These are phyloP conservation scores for Colletotrichum chlorophyti DNA, from an alignment of 2,329 filamentous ascomycete species.

Conservation along the genomic window DNA sequence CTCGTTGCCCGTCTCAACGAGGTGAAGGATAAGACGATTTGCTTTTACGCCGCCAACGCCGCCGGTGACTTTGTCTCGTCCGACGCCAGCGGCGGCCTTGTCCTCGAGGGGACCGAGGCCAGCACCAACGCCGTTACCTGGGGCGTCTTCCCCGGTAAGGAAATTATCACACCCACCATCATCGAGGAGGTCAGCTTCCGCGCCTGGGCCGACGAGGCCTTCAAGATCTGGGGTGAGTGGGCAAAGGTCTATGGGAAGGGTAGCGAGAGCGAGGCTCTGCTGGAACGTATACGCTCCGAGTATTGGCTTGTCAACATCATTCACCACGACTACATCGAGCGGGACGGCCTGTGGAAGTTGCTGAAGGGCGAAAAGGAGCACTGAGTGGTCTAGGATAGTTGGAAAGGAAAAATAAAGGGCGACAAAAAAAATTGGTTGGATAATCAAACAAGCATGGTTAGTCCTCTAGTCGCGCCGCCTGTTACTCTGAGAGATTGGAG, in stretches of 20 bases:
- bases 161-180: constrained; percentile 95
- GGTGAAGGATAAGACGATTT: constrained; percentile 68
- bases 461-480: background rate
- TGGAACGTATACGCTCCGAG: constrained; percentile 72
- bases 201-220: constrained; percentile 95
- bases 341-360: constrained; percentile 75
- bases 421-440: background rate
- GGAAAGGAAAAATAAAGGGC: background rate
- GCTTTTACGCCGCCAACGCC: constrained; percentile 87
- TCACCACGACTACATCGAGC: constrained; percentile 78
- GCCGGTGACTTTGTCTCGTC: constrained; percentile 80
- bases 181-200: constrained; percentile 94
- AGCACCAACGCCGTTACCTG: constrained; percentile 95
- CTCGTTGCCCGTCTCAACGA: constrained; percentile 64
- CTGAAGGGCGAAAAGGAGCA: constrained; percentile 49
- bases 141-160: constrained; percentile 94
- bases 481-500: no score
- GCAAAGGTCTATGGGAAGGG: constrained; percentile 82
- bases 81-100: constrained; percentile 51
- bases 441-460: background rate
- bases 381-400: background rate
- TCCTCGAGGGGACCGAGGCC: constrained; percentile 42
- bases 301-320: constrained; percentile 92
- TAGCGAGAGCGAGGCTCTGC: constrained; percentile 73
- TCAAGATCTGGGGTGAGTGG: constrained; percentile 96